Evolutionary conservation across 2,329 filamentous ascomycete genomes (phyloP).

Genomic region (Cercospora sp.): DNA sequence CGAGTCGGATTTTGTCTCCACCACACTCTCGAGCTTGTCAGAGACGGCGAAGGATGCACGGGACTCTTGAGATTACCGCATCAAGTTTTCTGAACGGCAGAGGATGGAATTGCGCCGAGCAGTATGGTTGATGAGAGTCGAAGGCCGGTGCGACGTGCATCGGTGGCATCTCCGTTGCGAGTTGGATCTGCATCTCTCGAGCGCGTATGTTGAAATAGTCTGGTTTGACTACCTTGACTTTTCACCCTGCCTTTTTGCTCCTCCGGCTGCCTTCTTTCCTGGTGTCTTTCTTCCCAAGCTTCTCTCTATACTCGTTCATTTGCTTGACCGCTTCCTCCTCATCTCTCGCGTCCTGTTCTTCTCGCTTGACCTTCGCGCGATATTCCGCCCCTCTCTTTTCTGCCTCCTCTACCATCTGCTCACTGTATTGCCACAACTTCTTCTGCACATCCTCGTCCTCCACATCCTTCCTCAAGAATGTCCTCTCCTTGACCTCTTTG

Average conservation of each 20-base stretch:
- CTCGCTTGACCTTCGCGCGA: conserved; percentile 59
- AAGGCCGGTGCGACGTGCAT: not conserved
- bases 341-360: conserved; percentile 41
- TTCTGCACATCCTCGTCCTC: conserved; percentile 76
- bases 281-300: conserved; percentile 38
- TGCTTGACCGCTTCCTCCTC: conserved; percentile 37
- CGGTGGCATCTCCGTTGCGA: not conserved
- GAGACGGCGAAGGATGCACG: too few species aligned
- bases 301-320: conserved; percentile 37
- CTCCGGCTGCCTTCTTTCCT: conserved; percentile 34
- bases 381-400: conserved; percentile 76
- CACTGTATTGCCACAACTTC: conserved; percentile 85
- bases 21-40: too few species aligned
- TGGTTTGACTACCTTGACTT: not conserved
- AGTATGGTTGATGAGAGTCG: not conserved
- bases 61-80: not conserved
- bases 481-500: conserved; percentile 83
- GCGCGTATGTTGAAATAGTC: not conserved
- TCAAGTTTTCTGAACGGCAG: not conserved
- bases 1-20: not conserved
- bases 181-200: not conserved
- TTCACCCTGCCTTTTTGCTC: conserved; percentile 32
- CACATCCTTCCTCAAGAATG: conserved; percentile 71
- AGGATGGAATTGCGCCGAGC: not conserved
- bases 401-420: conserved; percentile 74